Evolutionary conservation across 495 filamentous ascomycete genomes (phyloP), one percentile per base, ranked within the genome.

Genomic region (Podospora sp.): DNA sequence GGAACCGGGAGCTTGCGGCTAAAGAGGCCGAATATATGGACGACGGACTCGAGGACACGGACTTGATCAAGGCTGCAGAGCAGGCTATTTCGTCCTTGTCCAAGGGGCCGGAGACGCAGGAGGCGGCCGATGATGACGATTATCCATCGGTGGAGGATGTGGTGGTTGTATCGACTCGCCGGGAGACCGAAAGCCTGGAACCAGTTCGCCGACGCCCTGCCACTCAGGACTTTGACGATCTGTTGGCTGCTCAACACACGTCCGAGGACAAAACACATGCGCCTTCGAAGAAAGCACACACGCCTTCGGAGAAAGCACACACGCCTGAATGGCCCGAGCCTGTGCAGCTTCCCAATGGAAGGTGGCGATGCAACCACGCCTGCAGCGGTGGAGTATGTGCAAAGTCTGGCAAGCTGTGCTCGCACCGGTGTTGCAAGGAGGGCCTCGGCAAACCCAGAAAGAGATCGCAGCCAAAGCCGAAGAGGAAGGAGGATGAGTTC

Each of bases 391-490:
- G 89, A 40, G 85, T 91, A 66, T 90, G 89, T 67, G 88, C 84
- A n/a, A 87, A 80, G 76, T 86, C 79, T 9, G 79, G 77, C 21
- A 82, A 73, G 35, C 69, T 60, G 21, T 83, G 81, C 67, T 77
- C 71, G 16, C 95, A 99, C 71, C 77, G 87, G 40, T 99, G 95
- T 71, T 99, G 95, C 74, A 87, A 86, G n/a, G 91, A 96, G 56
- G 94, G 94, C 1, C 72, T 95, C 6, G 90, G 93, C 35, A 96
- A 91, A 63, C 90, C 87, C 35, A 88, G 90, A 7, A 93, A 89
- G 66, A 75, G 79, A 0, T 75, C 78, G n/a, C 83, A 80, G 67
- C 68, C 71, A 58, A 78, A 75, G 51, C 64, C 72, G 27, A 79
- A 71, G 64, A 72, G 71, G 29, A 69, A 62, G 7, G 53, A 29